A percentile compares a stretch with the other conserved stretches of the same genome.
phyloP scores from a whole-genome alignment of 192 early-diverging fungal genomes.

The Gamsiella multidivaricata region DNA sequence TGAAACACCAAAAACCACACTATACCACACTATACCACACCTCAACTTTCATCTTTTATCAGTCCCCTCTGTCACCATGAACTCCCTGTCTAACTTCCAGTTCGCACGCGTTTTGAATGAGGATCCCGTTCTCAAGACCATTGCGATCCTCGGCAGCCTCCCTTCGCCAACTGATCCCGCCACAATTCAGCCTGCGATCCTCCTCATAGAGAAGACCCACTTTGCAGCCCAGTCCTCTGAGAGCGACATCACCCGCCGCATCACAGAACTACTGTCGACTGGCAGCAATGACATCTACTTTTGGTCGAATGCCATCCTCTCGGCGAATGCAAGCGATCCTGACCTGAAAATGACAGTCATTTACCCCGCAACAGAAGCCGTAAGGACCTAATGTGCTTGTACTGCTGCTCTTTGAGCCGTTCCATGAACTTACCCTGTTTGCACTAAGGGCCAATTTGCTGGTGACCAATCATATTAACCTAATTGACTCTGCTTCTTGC shows the following conservation, averaged over 20 bases:
- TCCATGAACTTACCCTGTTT: too few relatives aligned
- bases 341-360: constrained; percentile 70
- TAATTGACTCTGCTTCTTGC: not conserved
- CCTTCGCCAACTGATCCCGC: not conserved
- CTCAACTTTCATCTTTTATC: too few relatives aligned
- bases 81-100: constrained; percentile 30
- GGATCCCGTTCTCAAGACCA: constrained; percentile 47
- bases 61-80: too few relatives aligned
- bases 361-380: constrained; percentile 71
- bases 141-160: constrained; percentile 33
- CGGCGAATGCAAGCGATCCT: constrained; percentile 36
- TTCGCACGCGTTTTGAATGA: constrained; percentile 41
- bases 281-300: constrained; percentile 78
- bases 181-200: constrained; percentile 38
- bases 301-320: constrained; percentile 66
- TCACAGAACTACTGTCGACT: constrained; percentile 46
- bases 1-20: too few relatives aligned
- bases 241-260: constrained; percentile 38
- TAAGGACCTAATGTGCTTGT: too few relatives aligned
- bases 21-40: too few relatives aligned
- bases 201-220: constrained; percentile 63
- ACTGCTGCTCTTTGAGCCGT: too few relatives aligned
- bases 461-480: too few relatives aligned
- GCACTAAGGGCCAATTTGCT: too few relatives aligned
- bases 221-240: constrained; percentile 49